These are phyloP conservation scores for Metarhizium brunneum DNA, from an alignment of 2,329 filamentous ascomycete genomes.

Conservation along the genomic window DNA sequence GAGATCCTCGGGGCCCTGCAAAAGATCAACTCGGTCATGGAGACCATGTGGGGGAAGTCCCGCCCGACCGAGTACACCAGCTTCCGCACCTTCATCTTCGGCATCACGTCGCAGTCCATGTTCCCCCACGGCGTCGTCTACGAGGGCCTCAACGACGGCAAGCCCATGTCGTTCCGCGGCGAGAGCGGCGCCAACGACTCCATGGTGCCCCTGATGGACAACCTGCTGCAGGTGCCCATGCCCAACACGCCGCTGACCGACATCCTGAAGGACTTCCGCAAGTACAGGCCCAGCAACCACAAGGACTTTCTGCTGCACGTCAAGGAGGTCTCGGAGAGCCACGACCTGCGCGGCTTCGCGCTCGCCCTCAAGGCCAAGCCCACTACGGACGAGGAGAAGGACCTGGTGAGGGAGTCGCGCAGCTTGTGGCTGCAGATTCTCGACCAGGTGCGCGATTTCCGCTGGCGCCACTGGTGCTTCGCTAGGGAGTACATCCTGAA, in stretches of 20 bases:
- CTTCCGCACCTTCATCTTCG: slow-evolving; percentile 96
- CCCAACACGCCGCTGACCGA: slow-evolving; percentile 80
- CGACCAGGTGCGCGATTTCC: slow-evolving; percentile 70
- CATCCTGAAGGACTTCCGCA: slow-evolving; percentile 80
- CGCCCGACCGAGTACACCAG: slow-evolving; percentile 75
- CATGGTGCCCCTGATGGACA: slow-evolving; percentile 87
- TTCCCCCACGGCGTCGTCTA: slow-evolving; percentile 89
- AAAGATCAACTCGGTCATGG: slow-evolving; percentile 73
- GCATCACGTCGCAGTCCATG: slow-evolving; percentile 88
- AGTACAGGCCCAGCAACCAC: slow-evolving; percentile 84
- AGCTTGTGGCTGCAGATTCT: slow-evolving; percentile 56
- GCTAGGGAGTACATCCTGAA: slow-evolving; percentile 78
- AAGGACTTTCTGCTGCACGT: slow-evolving; percentile 75
- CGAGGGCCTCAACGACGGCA: slow-evolving; percentile 62
- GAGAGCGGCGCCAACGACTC: slow-evolving; percentile 92
- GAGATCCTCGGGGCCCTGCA: slow-evolving; percentile 49
- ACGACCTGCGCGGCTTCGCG: slow-evolving; percentile 51
- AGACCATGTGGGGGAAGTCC: slow-evolving; percentile 85
- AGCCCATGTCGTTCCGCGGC: slow-evolving; percentile 75
- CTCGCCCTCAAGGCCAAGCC: slow-evolving; percentile 23
- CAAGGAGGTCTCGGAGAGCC: slow-evolving; percentile 33
- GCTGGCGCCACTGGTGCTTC: slow-evolving; percentile 82
- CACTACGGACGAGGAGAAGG: slow-evolving; percentile 19
- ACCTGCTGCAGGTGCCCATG: slow-evolving; percentile 79
- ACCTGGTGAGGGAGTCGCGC: slow-evolving; percentile 44